Evolutionary conservation across 192 early-diverging fungal species (phyloP).

Genomic region (Gonapodya sp.): DNA sequence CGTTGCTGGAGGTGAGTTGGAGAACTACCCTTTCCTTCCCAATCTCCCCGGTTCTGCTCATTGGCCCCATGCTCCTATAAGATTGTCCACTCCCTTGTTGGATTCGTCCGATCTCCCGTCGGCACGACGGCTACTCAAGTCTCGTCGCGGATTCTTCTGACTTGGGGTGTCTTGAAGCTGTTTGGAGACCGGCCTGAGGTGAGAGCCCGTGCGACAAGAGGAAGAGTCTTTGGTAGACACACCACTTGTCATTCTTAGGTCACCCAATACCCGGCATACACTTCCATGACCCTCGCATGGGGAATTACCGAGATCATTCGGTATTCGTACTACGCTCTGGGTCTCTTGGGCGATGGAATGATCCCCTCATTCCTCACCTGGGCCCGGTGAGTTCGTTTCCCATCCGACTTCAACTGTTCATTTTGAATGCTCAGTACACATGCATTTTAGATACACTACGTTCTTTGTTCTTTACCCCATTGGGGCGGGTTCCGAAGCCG

Average conservation of each 20-base stretch:
- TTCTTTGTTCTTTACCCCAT: constrained; percentile 89
- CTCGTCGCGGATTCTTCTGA: constrained; percentile 70
- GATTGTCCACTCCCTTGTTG: constrained; percentile 24
- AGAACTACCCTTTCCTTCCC: not conserved
- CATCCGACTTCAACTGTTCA: not conserved
- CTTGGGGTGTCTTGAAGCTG: constrained; percentile 65
- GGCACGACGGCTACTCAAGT: constrained; percentile 80
- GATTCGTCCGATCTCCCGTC: constrained; percentile 73
- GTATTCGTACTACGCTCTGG: constrained; percentile 80
- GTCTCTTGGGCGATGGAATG: constrained; percentile 40
- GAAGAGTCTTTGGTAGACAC: too few species aligned
- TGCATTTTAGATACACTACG: constrained; percentile 71
- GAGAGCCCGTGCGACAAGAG: not conserved
- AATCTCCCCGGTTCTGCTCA: not conserved
- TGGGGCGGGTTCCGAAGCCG: constrained; percentile 75
- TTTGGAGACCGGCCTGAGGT: constrained; percentile 54
- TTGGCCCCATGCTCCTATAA: not conserved
- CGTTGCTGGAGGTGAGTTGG: constrained; percentile 62
- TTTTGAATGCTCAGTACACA: not conserved
- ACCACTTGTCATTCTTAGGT: too few species aligned
- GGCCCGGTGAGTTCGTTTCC: constrained; percentile 28
- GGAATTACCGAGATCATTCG: constrained; percentile 81
- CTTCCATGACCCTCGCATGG: constrained; percentile 86
- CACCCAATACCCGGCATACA: constrained; percentile 52
- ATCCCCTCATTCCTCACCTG: constrained; percentile 50